Base-by-base conservation (phyloP, 1,139 yeast species). In the Fermentozyma sake region DNA sequence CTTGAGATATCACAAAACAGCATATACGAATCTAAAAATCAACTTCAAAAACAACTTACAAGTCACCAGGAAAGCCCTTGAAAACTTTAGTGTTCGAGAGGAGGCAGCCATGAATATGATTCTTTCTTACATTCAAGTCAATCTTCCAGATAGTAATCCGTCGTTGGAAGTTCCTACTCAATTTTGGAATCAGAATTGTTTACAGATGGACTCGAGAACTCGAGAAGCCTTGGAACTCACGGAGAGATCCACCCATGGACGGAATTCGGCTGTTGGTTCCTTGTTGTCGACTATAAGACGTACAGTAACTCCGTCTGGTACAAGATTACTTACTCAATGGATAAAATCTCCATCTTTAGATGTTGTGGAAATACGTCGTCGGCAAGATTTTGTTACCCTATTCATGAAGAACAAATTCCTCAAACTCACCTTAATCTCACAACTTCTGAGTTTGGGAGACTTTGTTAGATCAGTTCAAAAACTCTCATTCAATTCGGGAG, bases 161-260 rank as follows among this genome's bases (percentile, higher is more conserved):
- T 46, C 54, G 3, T 46, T 66, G 15, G 71, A 63, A 25, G 33
- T 63, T 3, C 73, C 73, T 0, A 35, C 42, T 1, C 55, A 52
- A 26, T 64, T 60, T 29, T 47, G 68, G 36, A 70, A 76, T 9
- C 56, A 64, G 2, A 58, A 69, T 8, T 64, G 72, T 16, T 68
- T 91, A 69, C 85, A 81, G 37, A 81, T 91, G 55, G 98, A 91
- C 46, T 64, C 87, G 0, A 58, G 94, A 27, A 85, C 97, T 0
- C 66, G 89, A 17, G 80, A 78, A 22, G 91, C 96, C 2, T 61
- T 91, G 27, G 98, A 91, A 46, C 56, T 91, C 16, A 57, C 65
- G 0, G 68, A 60, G 24, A 39, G 73, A 18, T 68, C 83, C 0
- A 58, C 76, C 6, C 61, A 76, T 32, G 80, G 70, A 3, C 48